phyloP scores from a whole-genome alignment of 2,329 filamentous ascomycete species.

The Penicillium sumatraense region DNA sequence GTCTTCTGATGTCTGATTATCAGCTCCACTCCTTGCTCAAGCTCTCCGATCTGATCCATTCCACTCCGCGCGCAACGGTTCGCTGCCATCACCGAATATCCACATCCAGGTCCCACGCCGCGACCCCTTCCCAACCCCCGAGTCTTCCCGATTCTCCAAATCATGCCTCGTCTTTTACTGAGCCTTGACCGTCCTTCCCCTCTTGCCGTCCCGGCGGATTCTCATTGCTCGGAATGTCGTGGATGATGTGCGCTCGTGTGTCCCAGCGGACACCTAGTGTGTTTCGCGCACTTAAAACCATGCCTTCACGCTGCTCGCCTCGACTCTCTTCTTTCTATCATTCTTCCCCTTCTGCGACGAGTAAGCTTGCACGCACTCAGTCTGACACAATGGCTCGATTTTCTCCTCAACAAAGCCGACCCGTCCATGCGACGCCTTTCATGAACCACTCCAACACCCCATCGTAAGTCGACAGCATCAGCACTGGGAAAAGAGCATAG shows the following conservation, averaged over 20 bases:
- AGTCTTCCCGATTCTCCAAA: constrained; percentile 34
- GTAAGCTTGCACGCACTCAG: constrained; percentile 29
- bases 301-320: constrained; percentile 27
- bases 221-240: constrained; percentile 59
- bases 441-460: constrained; percentile 36
- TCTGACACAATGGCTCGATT: constrained; percentile 42
- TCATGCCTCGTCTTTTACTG: constrained; percentile 28
- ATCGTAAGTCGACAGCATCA: constrained; percentile 25
- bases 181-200: constrained; percentile 18
- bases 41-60: constrained; percentile 11
- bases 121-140: constrained; percentile 25
- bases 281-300: constrained; percentile 40
- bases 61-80: constrained; percentile 29
- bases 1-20: background rate
- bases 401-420: constrained; percentile 39
- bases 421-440: constrained; percentile 41
- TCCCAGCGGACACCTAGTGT: constrained; percentile 37
- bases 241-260: constrained; percentile 32
- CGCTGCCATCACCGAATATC: constrained; percentile 34
- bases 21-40: constrained; percentile 11
- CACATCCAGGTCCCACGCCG: constrained; percentile 22
- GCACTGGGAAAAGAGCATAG: background rate
- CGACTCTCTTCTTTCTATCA: constrained; percentile 23
- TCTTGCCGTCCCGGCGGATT: constrained; percentile 28
- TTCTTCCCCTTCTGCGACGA: constrained; percentile 24